Conservation (phyloP, 2,329 filamentous ascomycete genomes). For the Chaetomium sp. region DNA sequence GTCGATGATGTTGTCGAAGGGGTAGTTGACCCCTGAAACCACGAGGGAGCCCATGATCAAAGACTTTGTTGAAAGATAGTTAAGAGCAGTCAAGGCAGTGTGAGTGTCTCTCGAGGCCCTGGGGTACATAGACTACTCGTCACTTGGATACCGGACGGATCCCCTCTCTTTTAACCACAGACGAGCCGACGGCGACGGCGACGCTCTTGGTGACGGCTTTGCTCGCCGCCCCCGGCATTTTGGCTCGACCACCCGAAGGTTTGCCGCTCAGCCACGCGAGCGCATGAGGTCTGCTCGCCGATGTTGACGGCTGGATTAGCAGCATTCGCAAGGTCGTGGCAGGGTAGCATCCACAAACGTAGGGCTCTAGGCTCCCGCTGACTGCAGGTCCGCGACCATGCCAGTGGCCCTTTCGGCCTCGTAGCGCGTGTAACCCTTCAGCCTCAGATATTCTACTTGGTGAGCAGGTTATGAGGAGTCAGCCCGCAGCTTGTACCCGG, state of each 20-base stretch:
- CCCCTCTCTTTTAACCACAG: not conserved
- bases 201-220: not conserved
- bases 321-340: not conserved
- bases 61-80: not conserved
- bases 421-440: not conserved
- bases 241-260: not conserved
- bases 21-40: slow-evolving; percentile 11
- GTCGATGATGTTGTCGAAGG: slow-evolving; percentile 21
- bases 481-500: not conserved
- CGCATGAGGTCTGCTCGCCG: slow-evolving; percentile 9
- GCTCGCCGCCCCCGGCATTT: not conserved
- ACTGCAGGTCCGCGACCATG: not conserved
- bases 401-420: not conserved
- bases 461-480: not conserved
- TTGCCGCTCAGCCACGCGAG: not conserved
- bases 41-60: slow-evolving; percentile 16
- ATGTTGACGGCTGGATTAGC: not conserved
- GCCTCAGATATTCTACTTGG: not conserved
- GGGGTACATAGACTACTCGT: not conserved
- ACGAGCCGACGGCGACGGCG: not conserved
- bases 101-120: not conserved
- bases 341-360: slow-evolving; percentile 8
- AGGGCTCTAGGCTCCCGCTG: slow-evolving; percentile 2
- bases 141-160: not conserved
- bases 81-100: not conserved